Evolutionary conservation across 139 green algal species (phyloP), one percentile per base, ranked within the genome.

Genomic region (Monoraphidium neglectum): DNA sequence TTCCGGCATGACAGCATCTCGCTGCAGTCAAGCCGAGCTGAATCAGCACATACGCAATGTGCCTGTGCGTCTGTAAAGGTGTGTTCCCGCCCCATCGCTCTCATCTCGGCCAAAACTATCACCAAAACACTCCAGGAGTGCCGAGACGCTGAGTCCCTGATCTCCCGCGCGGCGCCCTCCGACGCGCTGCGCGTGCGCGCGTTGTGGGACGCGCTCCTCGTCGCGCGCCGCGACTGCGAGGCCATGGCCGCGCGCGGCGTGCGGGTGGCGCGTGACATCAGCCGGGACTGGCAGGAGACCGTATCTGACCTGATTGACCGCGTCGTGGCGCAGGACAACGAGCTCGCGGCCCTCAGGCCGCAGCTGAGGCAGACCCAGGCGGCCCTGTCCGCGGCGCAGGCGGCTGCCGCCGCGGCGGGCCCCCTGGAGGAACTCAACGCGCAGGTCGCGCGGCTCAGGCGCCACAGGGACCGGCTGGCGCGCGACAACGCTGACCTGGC

Each of bases 251-350:
- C 75, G 21, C 65, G 75, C 26, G 75, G 75, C 49, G 54, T 80
- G 75, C 75, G 75, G 15, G 66, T 80, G 33, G 65, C 49, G 61
- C 32, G 75, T 16, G 75, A 80, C 54, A 69, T 80, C 65, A 80
- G 75, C 75, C 59, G 75, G 35, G 75, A 80, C 66, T 80, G 75
- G 75, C 75, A 80, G 75, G 75, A 80, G 65, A 80, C 75, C 12
- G 75, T 80, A 38, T 80, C 75, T 32, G 75, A 80, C 37, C 38
- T 80, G 30, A 80, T 80, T 32, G 75, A 80, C 53, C 38, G 66
- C 23, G 65, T 80, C 37, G 75, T 80, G 21, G 54, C 66, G 40
- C 75, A 80, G 63, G 75, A 80, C 66, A 37, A 51, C 15, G 75
- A 80, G 65, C 36, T 80, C 21, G 65, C 49, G 15, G 24, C 64